Conservation (phyloP, 2,329 filamentous ascomycete genomes). For the Furcasterigmium furcatum region DNA sequence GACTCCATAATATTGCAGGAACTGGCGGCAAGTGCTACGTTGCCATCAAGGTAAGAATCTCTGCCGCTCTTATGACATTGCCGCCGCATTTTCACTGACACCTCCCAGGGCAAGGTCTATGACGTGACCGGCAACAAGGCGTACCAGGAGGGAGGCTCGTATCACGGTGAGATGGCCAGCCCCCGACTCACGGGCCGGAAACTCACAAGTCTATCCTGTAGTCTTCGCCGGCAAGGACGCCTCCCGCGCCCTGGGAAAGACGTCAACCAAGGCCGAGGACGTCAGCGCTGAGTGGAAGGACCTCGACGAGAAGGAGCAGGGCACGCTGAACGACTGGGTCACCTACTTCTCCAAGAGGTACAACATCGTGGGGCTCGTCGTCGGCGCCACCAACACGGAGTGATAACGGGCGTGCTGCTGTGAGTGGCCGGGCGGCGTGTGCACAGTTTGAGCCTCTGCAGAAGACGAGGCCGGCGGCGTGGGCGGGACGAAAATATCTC, state of each 20-base stretch:
- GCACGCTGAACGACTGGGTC: conserved; percentile 84
- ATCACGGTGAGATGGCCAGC: conserved; percentile 63
- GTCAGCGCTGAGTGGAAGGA: conserved; percentile 80
- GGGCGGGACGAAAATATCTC: too few relatives aligned
- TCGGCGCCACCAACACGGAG: conserved; percentile 57
- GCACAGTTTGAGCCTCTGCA: too few relatives aligned
- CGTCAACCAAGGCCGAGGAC: conserved; percentile 82
- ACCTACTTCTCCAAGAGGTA: conserved; percentile 97
- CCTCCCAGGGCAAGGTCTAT: conserved; percentile 77
- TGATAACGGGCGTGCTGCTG: conserved; percentile 9
- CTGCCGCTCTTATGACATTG: too few relatives aligned
- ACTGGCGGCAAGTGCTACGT: conserved; percentile 63
- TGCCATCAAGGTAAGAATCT: conserved; percentile 63
- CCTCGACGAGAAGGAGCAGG: conserved; percentile 80
- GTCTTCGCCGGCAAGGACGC: conserved; percentile 96
- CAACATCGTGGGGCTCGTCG: conserved; percentile 74
- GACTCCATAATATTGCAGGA: conserved; percentile 41
- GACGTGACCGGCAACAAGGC: conserved; percentile 88
- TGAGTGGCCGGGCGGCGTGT: too few relatives aligned
- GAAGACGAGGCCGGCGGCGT: too few relatives aligned
- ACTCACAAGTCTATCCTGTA: conserved; percentile 32
- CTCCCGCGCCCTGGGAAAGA: conserved; percentile 84
- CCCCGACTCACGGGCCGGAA: conserved; percentile 6
- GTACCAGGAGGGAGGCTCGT: conserved; percentile 79
- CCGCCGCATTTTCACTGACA: background rate